Evolutionary conservation across 371 early-diverging fungal species (phyloP).

Genomic region (Circinella umbellata): DNA sequence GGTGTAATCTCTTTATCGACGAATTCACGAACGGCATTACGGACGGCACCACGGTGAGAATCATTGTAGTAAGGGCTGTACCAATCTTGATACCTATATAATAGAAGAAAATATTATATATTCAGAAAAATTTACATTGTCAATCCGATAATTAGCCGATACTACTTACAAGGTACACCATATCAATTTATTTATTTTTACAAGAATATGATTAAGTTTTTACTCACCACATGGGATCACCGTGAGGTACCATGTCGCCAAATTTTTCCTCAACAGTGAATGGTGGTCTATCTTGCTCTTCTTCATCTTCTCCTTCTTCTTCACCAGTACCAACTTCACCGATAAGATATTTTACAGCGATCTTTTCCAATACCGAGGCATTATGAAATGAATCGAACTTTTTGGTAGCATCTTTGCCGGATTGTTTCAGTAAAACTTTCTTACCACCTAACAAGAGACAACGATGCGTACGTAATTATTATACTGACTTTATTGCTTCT

Average conservation of each 20-base stretch:
- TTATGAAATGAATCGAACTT: constrained; percentile 90
- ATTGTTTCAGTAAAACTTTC: constrained; percentile 77
- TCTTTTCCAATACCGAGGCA: constrained; percentile 57
- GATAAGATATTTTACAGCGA: constrained; percentile 61
- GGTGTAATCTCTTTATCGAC: constrained; percentile 84
- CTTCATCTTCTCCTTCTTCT: constrained; percentile 33
- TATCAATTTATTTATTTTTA: no score
- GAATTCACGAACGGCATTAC: constrained; percentile 72
- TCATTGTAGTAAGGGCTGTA: constrained; percentile 79
- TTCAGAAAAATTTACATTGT: no score
- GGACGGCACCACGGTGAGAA: constrained; percentile 72
- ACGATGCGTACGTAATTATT: no score
- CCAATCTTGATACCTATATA: constrained; percentile 65
- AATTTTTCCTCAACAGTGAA: constrained; percentile 42
- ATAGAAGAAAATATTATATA: background rate
- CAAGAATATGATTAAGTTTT: no score
- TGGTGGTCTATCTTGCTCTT: constrained; percentile 24
- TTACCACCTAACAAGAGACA: constrained; percentile 54
- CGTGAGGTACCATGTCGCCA: constrained; percentile 81
- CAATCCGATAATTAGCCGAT: background rate
- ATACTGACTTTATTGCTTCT: no score
- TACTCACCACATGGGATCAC: constrained; percentile 87
- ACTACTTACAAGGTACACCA: no score
- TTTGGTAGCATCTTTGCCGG: constrained; percentile 88
- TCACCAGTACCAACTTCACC: constrained; percentile 64